A percentile compares a stretch with the other conserved stretches of the same genome.
phyloP scores from a whole-genome alignment of 305 asterid species.

The Galium porrigens region DNA sequence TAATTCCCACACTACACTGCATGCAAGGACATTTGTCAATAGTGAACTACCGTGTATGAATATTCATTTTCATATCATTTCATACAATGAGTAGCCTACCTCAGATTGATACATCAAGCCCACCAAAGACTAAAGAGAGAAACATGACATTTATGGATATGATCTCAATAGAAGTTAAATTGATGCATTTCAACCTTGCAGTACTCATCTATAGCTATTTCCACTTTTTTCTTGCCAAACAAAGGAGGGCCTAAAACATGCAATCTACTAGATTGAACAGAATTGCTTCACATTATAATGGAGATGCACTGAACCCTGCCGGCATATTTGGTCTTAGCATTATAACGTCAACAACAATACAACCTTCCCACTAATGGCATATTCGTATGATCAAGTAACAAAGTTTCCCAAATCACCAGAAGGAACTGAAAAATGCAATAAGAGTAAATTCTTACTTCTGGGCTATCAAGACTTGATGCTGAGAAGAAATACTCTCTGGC shows the following conservation, averaged over 20 bases:
- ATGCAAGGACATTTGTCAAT: not conserved
- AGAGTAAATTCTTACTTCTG: slow-evolving; percentile 51
- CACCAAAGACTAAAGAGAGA: not conserved
- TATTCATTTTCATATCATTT: not conserved
- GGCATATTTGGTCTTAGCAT: not conserved
- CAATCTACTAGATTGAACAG: not conserved
- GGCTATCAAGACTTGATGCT: slow-evolving; percentile 85
- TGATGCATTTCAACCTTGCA: not conserved
- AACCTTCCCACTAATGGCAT: not conserved
- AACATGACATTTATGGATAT: not conserved
- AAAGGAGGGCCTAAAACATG: not conserved
- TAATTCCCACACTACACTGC: not conserved
- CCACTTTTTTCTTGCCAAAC: not conserved
- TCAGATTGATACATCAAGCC: not conserved
- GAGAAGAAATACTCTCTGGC: slow-evolving; percentile 95
- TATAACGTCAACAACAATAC: not conserved
- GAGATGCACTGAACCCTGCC: not conserved
- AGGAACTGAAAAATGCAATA: slow-evolving; percentile 6
- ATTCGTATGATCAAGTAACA: slow-evolving; percentile 1
- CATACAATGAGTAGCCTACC: not conserved
- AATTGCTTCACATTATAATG: not conserved
- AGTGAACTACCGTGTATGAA: not conserved
- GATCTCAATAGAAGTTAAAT: not conserved
- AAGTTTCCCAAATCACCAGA: not conserved
- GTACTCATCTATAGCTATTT: not conserved